A percentile compares a stretch with the other conserved stretches of the same genome.
These are phyloP conservation scores for Suillus variegatus DNA, from an alignment of 768 basidiomycete species.

Conservation along the genomic window DNA sequence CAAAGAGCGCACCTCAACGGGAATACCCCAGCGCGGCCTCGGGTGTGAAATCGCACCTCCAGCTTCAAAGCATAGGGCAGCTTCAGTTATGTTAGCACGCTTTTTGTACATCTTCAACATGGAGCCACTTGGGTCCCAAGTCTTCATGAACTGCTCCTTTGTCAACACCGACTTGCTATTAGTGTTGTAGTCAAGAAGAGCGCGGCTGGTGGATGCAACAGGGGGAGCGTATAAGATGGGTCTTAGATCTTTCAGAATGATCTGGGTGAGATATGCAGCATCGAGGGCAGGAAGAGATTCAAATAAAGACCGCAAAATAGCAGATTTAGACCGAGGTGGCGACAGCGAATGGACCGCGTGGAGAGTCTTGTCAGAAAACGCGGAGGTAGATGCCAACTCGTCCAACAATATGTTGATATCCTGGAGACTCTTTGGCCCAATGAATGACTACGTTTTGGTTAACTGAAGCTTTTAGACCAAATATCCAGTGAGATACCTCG, in stretches of 20 bases:
- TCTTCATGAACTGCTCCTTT: constrained; percentile 63
- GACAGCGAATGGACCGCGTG: constrained; percentile 35
- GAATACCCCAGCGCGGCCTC: constrained; percentile 54
- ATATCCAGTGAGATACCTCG: constrained; percentile 26
- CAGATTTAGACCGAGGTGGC: constrained; percentile 30
- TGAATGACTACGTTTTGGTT: constrained; percentile 13
- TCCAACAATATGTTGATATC: constrained; percentile 71
- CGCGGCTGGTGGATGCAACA: constrained; percentile 43
- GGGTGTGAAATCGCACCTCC: constrained; percentile 23
- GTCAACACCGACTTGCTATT: constrained; percentile 56
- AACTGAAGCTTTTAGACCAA: not conserved
- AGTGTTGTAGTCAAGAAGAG: constrained; percentile 57
- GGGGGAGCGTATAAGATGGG: constrained; percentile 75
- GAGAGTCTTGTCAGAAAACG: constrained; percentile 56
- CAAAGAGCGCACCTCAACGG: constrained; percentile 53
- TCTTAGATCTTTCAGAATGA: constrained; percentile 85
- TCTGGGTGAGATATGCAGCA: constrained; percentile 74
- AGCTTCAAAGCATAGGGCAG: constrained; percentile 46
- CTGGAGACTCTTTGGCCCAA: constrained; percentile 36
- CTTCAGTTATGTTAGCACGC: constrained; percentile 60
- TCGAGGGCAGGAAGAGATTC: constrained; percentile 60
- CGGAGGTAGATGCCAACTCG: constrained; percentile 69
- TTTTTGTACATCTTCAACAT: constrained; percentile 57
- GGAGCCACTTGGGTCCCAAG: constrained; percentile 64
- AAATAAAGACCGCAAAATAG: constrained; percentile 60